A percentile compares a stretch with the other conserved stretches of the same genome.
These are phyloP conservation scores for Pichia sp. DNA, from an alignment of 1,139 yeast species.

Conservation along the genomic window DNA sequence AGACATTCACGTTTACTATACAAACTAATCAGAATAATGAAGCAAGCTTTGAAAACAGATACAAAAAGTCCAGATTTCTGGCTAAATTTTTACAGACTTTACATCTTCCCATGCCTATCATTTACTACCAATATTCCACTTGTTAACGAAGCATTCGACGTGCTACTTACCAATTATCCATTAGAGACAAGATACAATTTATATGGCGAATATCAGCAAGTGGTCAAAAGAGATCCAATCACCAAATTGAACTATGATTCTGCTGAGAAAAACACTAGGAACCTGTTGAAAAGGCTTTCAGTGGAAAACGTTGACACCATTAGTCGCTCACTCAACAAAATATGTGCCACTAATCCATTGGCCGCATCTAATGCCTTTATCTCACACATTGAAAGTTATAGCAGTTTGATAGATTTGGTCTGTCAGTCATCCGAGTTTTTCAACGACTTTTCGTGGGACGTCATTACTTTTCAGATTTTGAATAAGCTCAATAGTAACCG, in stretches of 20 bases:
- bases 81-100: slow-evolving; percentile 63
- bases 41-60: slow-evolving; percentile 20
- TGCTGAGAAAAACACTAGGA: slow-evolving; percentile 81
- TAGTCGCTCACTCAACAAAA: slow-evolving; percentile 66
- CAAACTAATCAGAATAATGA: slow-evolving; percentile 60
- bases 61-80: slow-evolving; percentile 41
- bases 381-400: slow-evolving; percentile 85
- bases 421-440: slow-evolving; percentile 80
- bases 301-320: slow-evolving; percentile 62
- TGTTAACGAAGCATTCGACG: slow-evolving; percentile 54
- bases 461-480: slow-evolving; percentile 67
- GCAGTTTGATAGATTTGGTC: slow-evolving; percentile 72
- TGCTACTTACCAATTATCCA: slow-evolving; percentile 50
- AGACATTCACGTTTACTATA: slow-evolving; percentile 46
- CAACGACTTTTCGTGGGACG: slow-evolving; percentile 82
- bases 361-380: slow-evolving; percentile 65
- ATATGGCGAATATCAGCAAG: slow-evolving; percentile 72
- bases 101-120: slow-evolving; percentile 65
- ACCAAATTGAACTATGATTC: slow-evolving; percentile 59
- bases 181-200: slow-evolving; percentile 67
- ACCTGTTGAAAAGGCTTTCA: slow-evolving; percentile 78
- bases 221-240: slow-evolving; percentile 55
- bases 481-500: slow-evolving; percentile 70
- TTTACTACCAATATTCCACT: slow-evolving; percentile 59
- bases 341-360: slow-evolving; percentile 82